Base-by-base conservation (phyloP, 2,329 filamentous ascomycete genomes). In the Neonectria coccinea region DNA sequence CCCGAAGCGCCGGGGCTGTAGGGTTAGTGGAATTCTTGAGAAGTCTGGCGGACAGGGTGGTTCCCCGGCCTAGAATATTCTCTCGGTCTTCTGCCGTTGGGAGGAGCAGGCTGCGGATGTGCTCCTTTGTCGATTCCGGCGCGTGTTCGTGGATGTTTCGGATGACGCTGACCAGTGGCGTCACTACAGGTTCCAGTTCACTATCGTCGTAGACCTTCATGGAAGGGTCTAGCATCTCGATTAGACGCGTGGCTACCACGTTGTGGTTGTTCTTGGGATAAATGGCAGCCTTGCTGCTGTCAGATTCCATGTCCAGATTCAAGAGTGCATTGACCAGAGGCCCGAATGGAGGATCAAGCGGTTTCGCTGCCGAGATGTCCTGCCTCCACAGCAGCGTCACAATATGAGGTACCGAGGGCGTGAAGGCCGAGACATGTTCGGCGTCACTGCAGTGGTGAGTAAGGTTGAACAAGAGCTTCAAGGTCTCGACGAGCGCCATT, bases 401-500 rank as follows among this genome's bases (percentile, higher is more conserved):
- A 29, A 98, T 87, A 64, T 89, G 84, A 11, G 89, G 85, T 45
- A 97, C 85, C 3, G 91, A 88, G 22, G 86, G 81, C 1, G 88
- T 88, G 74, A 97, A 97, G 0, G 83, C 79, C 1, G 82, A 77
- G 5, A 81, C 79, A 27, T 90, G 84, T 45, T 89, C 84, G 4
- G 89, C 88, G 27, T 58, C 55, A 18, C 33, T 48, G 69, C 90
- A 91, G 73, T 90, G 89, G 72, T 94, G 90, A 2, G 91, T 92
- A 57, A 97, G 84, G 78, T 97, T 97, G 84, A 97, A 98, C 56
- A 97, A 81, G 44, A 98, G 84, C 75, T 97, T 97, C 54, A 96
- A 82, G 0, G 92, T 95, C 78, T 98, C 95, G 9, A 85, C 85
- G 41, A 98, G 84, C 0, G 94, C 93, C 88, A 95, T 89, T 63